These are phyloP conservation scores for Mrakiaceae sp. DNA, from an alignment of 1,284 basidiomycete species.

Conservation along the genomic window DNA sequence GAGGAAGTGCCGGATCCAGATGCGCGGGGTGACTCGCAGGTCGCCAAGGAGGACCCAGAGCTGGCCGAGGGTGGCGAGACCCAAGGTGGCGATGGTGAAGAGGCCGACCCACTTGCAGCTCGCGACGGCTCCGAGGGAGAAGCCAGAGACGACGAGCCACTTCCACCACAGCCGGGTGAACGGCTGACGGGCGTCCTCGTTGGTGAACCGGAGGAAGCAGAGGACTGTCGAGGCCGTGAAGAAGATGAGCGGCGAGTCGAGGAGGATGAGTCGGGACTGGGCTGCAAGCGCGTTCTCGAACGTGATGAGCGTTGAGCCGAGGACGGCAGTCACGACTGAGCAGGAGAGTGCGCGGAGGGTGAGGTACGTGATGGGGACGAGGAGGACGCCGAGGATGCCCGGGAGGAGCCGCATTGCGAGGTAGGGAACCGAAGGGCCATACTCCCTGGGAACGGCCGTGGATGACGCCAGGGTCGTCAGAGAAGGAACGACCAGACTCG, in stretches of 20 bases:
- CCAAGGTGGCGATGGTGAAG: conserved; percentile 95
- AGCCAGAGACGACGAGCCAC: conserved; percentile 78
- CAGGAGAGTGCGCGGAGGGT: conserved; percentile 87
- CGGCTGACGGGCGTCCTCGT: conserved; percentile 58
- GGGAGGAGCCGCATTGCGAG: conserved; percentile 91
- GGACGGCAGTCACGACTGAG: conserved; percentile 74
- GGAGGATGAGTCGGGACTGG: conserved; percentile 90
- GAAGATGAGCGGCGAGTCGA: conserved; percentile 94
- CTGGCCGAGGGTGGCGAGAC: conserved; percentile 70
- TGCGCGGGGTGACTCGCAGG: conserved; percentile 58
- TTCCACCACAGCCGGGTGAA: conserved; percentile 87
- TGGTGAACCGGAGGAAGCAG: conserved; percentile 80
- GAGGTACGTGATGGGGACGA: conserved; percentile 83
- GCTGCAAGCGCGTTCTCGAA: conserved; percentile 96
- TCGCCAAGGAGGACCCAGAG: conserved; percentile 89
- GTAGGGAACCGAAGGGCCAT: conserved; percentile 69
- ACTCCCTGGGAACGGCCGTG: conserved; percentile 45
- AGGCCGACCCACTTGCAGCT: conserved; percentile 98
- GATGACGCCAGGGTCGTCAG: neutral
- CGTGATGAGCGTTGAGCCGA: conserved; percentile 80
- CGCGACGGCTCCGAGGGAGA: conserved; percentile 79
- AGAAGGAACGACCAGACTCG: neutral
- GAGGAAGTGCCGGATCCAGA: conserved; percentile 72
- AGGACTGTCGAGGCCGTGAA: conserved; percentile 86
- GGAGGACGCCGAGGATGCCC: conserved; percentile 75